phyloP scores from a whole-genome alignment of 129 eudicot genomes.

The Artemisia annua region DNA sequence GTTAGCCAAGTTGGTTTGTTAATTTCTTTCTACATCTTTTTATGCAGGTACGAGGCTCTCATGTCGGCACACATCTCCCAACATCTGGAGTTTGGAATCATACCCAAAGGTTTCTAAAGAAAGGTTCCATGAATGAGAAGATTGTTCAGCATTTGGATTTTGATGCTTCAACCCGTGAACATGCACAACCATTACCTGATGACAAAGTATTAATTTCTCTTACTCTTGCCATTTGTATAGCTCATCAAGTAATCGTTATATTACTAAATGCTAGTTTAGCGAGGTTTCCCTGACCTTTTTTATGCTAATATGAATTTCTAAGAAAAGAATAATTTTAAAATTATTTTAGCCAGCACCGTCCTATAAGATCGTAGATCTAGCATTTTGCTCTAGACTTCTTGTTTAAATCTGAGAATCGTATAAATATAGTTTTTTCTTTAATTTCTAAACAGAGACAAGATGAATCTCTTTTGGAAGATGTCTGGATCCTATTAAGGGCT shows the following conservation, averaged over 20 bases:
- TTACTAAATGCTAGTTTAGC: conserved; percentile 21
- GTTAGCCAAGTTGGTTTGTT: background rate
- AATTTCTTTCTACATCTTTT: background rate
- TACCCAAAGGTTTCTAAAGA: conserved; percentile 76
- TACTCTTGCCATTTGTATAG: conserved; percentile 2
- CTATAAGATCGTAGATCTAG: background rate
- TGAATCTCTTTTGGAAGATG: conserved; percentile 95
- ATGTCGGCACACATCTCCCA: conserved; percentile 93
- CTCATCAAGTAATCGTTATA: background rate
- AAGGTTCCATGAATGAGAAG: conserved; percentile 57
- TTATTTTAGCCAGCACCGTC: background rate
- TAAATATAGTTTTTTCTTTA: background rate
- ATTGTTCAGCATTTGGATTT: conserved; percentile 86
- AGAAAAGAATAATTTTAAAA: background rate
- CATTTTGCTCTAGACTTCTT: background rate
- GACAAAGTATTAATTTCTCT: conserved; percentile 61
- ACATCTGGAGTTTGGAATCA: conserved; percentile 96
- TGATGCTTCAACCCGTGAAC: conserved; percentile 99
- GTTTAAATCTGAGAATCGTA: background rate
- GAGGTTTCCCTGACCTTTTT: background rate
- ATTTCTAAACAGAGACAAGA: conserved; percentile 72
- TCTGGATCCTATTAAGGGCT: conserved; percentile 82
- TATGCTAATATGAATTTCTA: background rate
- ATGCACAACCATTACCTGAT: conserved; percentile 81
- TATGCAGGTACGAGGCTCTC: conserved; percentile 90